phyloP scores from a whole-genome alignment of 2,329 filamentous ascomycete species.

The Exophiala calicioides region DNA sequence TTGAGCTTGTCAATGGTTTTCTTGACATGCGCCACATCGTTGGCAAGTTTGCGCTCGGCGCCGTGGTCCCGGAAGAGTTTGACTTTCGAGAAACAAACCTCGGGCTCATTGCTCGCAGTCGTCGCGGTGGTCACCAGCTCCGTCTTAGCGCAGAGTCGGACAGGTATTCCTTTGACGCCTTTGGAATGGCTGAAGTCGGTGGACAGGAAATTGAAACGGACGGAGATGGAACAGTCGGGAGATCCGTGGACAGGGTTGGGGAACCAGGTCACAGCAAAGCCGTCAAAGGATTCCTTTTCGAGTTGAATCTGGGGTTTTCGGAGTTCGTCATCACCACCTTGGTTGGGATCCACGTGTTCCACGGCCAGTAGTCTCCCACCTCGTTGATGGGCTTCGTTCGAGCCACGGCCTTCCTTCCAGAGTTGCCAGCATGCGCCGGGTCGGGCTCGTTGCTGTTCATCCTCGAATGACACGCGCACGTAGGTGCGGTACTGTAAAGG shows the following conservation, averaged over 20 bases:
- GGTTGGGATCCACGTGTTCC: slow-evolving; percentile 76
- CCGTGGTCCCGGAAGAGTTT: slow-evolving; percentile 97
- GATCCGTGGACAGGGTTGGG: slow-evolving; percentile 63
- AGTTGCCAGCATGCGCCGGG: slow-evolving; percentile 83
- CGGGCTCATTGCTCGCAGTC: slow-evolving; percentile 45
- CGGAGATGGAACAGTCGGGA: slow-evolving; percentile 80
- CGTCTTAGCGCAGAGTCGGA: slow-evolving; percentile 89
- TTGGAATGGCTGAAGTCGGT: slow-evolving; percentile 99
- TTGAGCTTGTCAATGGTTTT: slow-evolving; percentile 96
- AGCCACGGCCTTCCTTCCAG: slow-evolving; percentile 96
- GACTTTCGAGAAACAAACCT: slow-evolving; percentile 93
- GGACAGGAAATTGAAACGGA: slow-evolving; percentile 97
- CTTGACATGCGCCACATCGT: slow-evolving; percentile 91
- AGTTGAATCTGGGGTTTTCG: slow-evolving; percentile 66
- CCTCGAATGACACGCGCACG: slow-evolving; percentile 94
- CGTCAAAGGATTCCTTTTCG: slow-evolving; percentile 82
- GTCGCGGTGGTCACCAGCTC: slow-evolving; percentile 61
- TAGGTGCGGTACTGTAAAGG: slow-evolving; percentile 76
- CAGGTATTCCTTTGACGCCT: slow-evolving; percentile 95
- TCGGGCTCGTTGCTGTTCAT: slow-evolving; percentile 85
- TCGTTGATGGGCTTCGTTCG: slow-evolving; percentile 89
- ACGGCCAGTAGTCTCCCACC: slow-evolving; percentile 92
- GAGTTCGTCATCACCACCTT: slow-evolving; percentile 56
- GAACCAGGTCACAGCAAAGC: slow-evolving; percentile 88
- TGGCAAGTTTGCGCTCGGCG: slow-evolving; percentile 90